phyloP scores from a whole-genome alignment of 2,329 filamentous ascomycete genomes.

The Lasiodiplodia sp. region DNA sequence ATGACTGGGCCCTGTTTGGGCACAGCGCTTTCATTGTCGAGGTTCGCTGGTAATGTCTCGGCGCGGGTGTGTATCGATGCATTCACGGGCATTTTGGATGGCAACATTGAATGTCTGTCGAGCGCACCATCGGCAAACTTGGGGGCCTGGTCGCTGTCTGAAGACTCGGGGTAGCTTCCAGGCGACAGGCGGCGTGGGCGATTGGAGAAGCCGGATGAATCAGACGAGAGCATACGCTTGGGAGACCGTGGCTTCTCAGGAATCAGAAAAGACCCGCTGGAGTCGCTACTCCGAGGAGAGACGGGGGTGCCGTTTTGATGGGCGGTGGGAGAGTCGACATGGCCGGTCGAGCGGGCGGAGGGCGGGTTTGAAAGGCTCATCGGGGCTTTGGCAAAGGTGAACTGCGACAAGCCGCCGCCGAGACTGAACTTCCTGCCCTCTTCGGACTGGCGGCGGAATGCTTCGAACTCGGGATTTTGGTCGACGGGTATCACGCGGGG shows the following conservation, averaged over 20 bases:
- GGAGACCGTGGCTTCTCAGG: constrained; percentile 50
- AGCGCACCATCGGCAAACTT: constrained; percentile 40
- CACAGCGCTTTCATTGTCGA: constrained; percentile 35
- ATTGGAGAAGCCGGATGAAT: constrained; percentile 50
- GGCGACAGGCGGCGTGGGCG: constrained; percentile 56
- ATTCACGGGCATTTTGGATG: constrained; percentile 1
- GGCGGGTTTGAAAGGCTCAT: constrained; percentile 22
- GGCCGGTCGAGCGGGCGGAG: constrained; percentile 9
- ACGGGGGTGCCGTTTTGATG: constrained; percentile 17
- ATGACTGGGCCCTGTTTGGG: constrained; percentile 44
- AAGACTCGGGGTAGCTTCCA: constrained; percentile 47
- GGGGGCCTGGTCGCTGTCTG: constrained; percentile 42
- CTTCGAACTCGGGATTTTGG: constrained; percentile 82
- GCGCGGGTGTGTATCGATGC: constrained; percentile 46
- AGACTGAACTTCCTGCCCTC: constrained; percentile 65
- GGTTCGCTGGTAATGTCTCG: constrained; percentile 53
- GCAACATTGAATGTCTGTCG: constrained; percentile 43
- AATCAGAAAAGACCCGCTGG: constrained; percentile 15
- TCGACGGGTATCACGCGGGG: constrained; percentile 75
- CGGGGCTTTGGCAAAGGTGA: constrained; percentile 40
- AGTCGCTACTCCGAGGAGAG: constrained; percentile 20
- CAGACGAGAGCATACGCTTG: constrained; percentile 57
- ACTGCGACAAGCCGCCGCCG: constrained; percentile 48
- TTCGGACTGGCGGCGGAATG: constrained; percentile 73
- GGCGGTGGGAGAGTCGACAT: constrained; percentile 2